Evolutionary conservation across 306 rosid species (phyloP).

Genomic region (Mimosa bimucronata): DNA sequence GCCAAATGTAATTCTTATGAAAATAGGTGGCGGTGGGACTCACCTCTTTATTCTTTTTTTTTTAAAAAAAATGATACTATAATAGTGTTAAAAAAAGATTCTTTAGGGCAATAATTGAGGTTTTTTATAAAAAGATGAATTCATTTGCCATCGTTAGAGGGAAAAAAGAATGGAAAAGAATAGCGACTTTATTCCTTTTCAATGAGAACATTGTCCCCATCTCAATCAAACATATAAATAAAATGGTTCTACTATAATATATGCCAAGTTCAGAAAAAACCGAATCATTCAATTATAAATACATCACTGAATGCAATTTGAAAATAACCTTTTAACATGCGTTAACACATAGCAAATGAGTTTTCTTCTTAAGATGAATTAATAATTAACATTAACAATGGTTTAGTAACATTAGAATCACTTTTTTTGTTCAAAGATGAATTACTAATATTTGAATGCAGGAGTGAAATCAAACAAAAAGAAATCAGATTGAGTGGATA

Average conservation of each 20-base stretch:
- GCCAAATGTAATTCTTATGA: not conserved
- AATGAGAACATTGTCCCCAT: not conserved
- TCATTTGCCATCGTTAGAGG: not conserved
- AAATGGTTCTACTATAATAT: not conserved
- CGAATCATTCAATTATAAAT: not conserved
- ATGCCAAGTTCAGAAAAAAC: not conserved
- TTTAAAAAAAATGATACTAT: too few species aligned
- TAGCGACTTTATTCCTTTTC: not conserved
- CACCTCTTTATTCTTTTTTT: not conserved
- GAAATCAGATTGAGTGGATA: too few species aligned
- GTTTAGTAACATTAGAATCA: too few species aligned
- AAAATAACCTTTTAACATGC: not conserved
- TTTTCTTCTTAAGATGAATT: not conserved
- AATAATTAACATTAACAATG: not conserved
- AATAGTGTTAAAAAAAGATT: not conserved
- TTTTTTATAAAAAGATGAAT: too few species aligned
- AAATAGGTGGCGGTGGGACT: not conserved
- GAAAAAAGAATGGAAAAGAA: not conserved
- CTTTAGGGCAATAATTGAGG: slow-evolving; percentile 15
- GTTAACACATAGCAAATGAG: not conserved
- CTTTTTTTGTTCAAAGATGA: too few species aligned
- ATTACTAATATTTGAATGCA: too few species aligned
- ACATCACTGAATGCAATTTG: not conserved
- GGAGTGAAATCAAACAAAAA: too few species aligned
- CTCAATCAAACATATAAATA: not conserved